Conservation (phyloP, 352 stramenopile species). For the Pythium rishiriense region DNA sequence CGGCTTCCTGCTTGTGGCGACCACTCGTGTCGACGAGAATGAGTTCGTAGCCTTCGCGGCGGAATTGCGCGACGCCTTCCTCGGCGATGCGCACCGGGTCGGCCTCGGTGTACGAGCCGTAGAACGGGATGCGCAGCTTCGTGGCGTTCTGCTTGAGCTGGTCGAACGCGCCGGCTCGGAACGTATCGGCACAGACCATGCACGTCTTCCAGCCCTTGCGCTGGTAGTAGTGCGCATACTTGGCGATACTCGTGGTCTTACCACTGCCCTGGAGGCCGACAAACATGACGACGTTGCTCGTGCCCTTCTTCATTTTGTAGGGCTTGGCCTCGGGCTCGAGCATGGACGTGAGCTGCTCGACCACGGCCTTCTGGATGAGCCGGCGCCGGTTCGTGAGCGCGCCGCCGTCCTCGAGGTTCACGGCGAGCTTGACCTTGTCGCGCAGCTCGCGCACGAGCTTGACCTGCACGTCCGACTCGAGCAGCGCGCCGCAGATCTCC, state of each 20-base stretch:
- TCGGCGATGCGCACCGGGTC: conserved; percentile 98
- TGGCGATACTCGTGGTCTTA: conserved; percentile 99
- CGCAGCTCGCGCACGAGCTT: conserved; percentile 88
- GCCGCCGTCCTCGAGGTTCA: conserved; percentile 79
- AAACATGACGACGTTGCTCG: conserved; percentile 94
- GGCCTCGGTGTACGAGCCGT: conserved; percentile 97
- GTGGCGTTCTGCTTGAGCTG: conserved; percentile 99
- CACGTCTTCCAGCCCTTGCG: conserved; percentile 97
- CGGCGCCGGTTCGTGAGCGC: conserved; percentile 83
- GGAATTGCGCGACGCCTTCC: conserved; percentile 97
- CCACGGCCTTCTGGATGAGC: conserved; percentile 90
- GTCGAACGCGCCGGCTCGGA: conserved; percentile 98
- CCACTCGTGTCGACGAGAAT: conserved; percentile 99
- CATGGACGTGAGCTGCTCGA: conserved; percentile 90
- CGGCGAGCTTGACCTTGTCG: conserved; percentile 88
- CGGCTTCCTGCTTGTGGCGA: conserved; percentile 97
- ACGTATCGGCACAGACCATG: conserved; percentile 99
- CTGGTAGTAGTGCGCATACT: conserved; percentile 99
- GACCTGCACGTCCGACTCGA: conserved; percentile 90
- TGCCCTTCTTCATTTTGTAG: conserved; percentile 91
- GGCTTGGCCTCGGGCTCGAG: conserved; percentile 82
- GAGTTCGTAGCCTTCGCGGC: conserved; percentile 96
- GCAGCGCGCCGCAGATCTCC: conserved; percentile 89
- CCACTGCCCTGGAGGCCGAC: conserved; percentile 94
- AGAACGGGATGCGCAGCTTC: conserved; percentile 98